Conservation (phyloP, 106 monocot species). For the Dioscorea alata region DNA sequence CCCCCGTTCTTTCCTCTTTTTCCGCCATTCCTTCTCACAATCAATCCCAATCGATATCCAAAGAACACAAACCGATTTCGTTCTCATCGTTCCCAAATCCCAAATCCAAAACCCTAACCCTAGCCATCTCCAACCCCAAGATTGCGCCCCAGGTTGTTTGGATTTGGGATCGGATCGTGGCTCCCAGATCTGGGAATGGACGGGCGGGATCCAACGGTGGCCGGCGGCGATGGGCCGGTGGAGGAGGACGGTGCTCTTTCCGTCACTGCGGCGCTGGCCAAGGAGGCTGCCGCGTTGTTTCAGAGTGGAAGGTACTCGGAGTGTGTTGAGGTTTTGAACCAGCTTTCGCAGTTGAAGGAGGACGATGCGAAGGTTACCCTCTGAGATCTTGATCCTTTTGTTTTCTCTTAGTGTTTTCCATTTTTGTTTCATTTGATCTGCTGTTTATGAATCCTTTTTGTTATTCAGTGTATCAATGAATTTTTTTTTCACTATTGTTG, state of each 20-base stretch:
- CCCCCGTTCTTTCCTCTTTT: neutral
- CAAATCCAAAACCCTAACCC: neutral
- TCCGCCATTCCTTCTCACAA: neutral
- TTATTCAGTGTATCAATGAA: neutral
- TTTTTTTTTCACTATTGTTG: neutral
- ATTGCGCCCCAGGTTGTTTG: neutral
- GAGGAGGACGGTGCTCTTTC: constrained; percentile 8
- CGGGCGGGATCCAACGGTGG: constrained; percentile 19
- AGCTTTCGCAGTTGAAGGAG: constrained; percentile 35
- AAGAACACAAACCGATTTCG: neutral
- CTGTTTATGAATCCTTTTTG: neutral
- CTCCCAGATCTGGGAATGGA: constrained; percentile 27
- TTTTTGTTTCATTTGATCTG: neutral
- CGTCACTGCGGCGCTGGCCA: constrained; percentile 35
- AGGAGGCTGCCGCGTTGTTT: constrained; percentile 27
- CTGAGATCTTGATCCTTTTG: neutral
- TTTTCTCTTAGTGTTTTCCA: neutral
- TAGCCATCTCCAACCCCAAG: neutral
- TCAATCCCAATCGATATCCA: neutral
- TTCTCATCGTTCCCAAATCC: neutral
- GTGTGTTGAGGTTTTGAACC: constrained; percentile 27
- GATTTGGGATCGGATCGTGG: neutral
- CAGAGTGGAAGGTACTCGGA: constrained; percentile 31
- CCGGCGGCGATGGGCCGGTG: constrained; percentile 20
- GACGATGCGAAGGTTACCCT: constrained; percentile 35